phyloP scores from a whole-genome alignment of 202 grass and related monocot species.

The Zizania palustris region DNA sequence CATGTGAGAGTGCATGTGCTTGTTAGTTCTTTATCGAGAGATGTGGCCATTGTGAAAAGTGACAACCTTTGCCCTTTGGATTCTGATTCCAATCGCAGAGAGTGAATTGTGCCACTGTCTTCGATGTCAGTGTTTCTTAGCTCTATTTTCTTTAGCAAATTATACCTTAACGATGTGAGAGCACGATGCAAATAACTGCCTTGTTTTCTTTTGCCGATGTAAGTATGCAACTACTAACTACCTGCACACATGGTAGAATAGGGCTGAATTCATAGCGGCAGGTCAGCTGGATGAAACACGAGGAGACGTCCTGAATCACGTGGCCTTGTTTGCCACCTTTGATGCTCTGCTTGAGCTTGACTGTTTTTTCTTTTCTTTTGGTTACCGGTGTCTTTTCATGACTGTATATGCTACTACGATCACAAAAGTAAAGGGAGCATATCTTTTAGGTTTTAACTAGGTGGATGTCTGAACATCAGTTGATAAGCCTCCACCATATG shows the following conservation, averaged over 20 bases:
- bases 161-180: neutral
- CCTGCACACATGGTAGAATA: no score
- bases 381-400: neutral
- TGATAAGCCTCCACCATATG: neutral
- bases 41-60: neutral
- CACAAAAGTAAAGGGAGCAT: neutral
- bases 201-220: no score
- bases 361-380: no score
- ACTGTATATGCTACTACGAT: no score
- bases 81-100: neutral
- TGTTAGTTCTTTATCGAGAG: neutral
- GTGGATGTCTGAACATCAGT: neutral
- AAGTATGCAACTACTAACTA: no score
- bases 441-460: neutral
- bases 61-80: neutral
- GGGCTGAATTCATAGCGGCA: no score
- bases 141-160: neutral
- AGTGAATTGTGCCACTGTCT: neutral
- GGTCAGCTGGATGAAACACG: no score
- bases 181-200: neutral
- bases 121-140: neutral
- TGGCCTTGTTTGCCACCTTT: no score
- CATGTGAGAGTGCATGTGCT: conserved; percentile 1
- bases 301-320: no score
- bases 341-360: no score